Evolutionary conservation across 1,284 basidiomycete species (phyloP), one percentile per base, ranked within the genome.

Genomic region (Leccinum pachyderme): DNA sequence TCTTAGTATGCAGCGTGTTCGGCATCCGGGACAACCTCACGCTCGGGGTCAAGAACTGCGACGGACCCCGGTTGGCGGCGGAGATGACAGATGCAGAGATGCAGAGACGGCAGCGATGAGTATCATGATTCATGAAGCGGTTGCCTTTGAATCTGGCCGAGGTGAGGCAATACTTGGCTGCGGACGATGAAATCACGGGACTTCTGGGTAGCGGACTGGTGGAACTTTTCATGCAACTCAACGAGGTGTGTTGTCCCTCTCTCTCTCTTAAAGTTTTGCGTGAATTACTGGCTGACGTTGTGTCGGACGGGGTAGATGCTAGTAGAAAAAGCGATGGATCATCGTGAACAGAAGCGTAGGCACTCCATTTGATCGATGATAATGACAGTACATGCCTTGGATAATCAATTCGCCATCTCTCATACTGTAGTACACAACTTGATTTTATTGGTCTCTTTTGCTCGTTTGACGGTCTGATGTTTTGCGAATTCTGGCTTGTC

Each of bases 1-100:
- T 77, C n/a, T 49, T 80, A 5, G 70, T 69, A 1, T 72, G 68
- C 4, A 77, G 73, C 0, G 28, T 73, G 24, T 49, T 64, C 0
- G 73, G 75, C 1, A 44, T 78, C 22, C 6, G 62, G 54, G 56
- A 61, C 61, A n/a, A 53, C 54, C 49, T 63, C 53, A 33, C 63
- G 54, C 59, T 68, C 25, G 4, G 22, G 1, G 48, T 57, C n/a
- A 41, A 57, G 43, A 59, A 55, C 27, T 58, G 56, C 15, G 57
- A 53, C 7, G 31, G 7, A 1, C 7, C 48, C 0, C 51, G 15
- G 9, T 24, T 39, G 15, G 58, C 52, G 6, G 65, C 59, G 0
- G 31, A 56, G 25, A 59, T 72, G 65, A 57, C 60, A 0, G 45
- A 1, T 6, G 47, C 28, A 2, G 67, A 68, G 59, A 56, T 62